phyloP scores from a whole-genome alignment of 176 grass and related monocot genomes.

The Puya raimondii region DNA sequence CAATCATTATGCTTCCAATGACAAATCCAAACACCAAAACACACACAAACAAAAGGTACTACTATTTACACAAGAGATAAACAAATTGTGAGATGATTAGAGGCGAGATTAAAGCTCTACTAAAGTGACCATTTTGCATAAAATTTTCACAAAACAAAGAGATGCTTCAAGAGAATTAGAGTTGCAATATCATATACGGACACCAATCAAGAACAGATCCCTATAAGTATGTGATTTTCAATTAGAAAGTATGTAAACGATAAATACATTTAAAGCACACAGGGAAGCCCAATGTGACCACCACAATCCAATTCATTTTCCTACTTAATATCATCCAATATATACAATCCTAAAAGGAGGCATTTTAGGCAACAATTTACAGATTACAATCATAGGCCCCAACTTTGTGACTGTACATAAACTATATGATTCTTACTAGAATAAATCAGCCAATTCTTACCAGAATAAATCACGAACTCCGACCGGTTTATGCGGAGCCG shows the following conservation, averaged over 20 bases:
- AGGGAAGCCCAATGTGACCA: not conserved
- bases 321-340: not conserved
- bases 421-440: slow-evolving; percentile 26
- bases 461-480: slow-evolving; percentile 60
- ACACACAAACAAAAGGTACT: no score
- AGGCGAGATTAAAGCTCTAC: no score
- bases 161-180: no score
- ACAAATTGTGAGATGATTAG: no score
- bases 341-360: not conserved
- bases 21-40: no score
- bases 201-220: no score
- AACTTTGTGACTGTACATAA: slow-evolving; percentile 25
- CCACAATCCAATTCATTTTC: not conserved
- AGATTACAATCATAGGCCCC: not conserved
- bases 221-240: not conserved
- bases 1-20: no score
- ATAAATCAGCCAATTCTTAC: slow-evolving; percentile 38
- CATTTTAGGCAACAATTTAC: not conserved
- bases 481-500: slow-evolving; percentile 28
- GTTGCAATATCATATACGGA: no score
- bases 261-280: not conserved
- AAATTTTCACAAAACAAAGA: no score
- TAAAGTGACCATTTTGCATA: no score
- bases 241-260: not conserved
- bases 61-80: no score